Base-by-base conservation (phyloP, 805 yeast species). In the Monosporozyma servazzii region DNA sequence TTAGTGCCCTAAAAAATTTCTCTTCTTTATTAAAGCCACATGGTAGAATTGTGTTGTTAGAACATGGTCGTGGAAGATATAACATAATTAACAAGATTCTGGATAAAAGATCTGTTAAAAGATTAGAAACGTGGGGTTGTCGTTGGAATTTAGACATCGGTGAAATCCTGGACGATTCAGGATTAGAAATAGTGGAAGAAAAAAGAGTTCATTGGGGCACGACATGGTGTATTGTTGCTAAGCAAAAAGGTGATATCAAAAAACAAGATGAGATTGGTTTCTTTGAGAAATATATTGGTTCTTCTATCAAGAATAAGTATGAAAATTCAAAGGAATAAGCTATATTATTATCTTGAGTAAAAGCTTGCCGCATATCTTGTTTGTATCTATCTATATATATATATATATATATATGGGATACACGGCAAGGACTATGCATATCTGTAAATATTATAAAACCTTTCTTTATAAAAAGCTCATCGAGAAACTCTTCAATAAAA, bases 111-210 rank as follows among this genome's bases (percentile, higher is more conserved):
- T 90, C 96, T 3, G 89, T 81, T 54, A 79, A 80, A 58, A 83
- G 96, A 68, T 79, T 90, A 71, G 79, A 84, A 53, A 81, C 84
- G 3, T 93, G 98, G 97, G 99, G 96, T 1, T 93, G 99, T 68
- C 75, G 98, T 63, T 93, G 98, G 97, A 93, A 93, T 64, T 72
- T 93, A 56, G 98, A 93, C 64, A 87, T 93, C 57, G 95, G 90
- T 23, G 95, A 85, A 59, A 74, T 93, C 41, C 76, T 93, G 27
- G 90, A 86, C 63, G 81, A 81, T 53, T 82, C 95, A 6, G 96
- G 95, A 0, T 73, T 93, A 51, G 90, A 86, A 57, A 78, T 93
- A 44, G 87, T 89, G 2, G 82, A 80, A 58, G 91, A 87, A 61
- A 80, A 79, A 55, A 75, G 96, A 56, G 81, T 81, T 20, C 97